Base-by-base conservation (phyloP, 768 basidiomycete genomes). In the Pulveroboletus sp. region DNA sequence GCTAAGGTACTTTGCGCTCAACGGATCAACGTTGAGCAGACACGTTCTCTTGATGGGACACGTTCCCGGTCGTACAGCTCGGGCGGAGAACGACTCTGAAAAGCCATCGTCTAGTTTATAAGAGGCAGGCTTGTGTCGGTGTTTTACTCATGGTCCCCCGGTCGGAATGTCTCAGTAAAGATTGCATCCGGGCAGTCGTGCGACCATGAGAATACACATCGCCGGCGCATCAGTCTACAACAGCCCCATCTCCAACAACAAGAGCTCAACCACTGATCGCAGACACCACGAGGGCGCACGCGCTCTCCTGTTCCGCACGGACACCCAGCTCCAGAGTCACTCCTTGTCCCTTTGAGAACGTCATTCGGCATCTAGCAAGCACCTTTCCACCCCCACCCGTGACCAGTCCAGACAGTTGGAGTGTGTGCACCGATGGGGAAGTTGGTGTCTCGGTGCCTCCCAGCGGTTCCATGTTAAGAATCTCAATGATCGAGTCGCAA, bases 361-460 rank as follows among this genome's bases (percentile, higher is more conserved):
- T 97, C 97, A 98, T 99, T 52, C 95, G 80, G 72, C 89, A 90
- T 53, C 94, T 83, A 20, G 84, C 94, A 47, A 99, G 78, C 27
- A 97, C 90, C 73, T 97, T 97, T n/a, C 94, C 94, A 21, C 90
- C 93, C 20, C 94, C 94, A 27, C 95, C 94, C 21, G 80, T 77
- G 16, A 97, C 87, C 54, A 98, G 62, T 37, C 97, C 97, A 14
- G 94, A 91, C 36, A 99, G 68, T 62, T 95, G 94, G 46, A 99
- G 78, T 24, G 94, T 95, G 70, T 99, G 97, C 41, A 97, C 88
- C 4, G 93, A 85, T 9, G 84, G 75, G 23, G 90, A 90, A 17
- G 82, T 73, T 0, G 95, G 92, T 8, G 70, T 67, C 66, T 97
- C 91, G 5, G 88, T 85, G 12, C 97, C 97, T 53, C 95, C 95